phyloP scores from a whole-genome alignment of 2,329 filamentous ascomycete genomes.

The Monosporascus ibericus region DNA sequence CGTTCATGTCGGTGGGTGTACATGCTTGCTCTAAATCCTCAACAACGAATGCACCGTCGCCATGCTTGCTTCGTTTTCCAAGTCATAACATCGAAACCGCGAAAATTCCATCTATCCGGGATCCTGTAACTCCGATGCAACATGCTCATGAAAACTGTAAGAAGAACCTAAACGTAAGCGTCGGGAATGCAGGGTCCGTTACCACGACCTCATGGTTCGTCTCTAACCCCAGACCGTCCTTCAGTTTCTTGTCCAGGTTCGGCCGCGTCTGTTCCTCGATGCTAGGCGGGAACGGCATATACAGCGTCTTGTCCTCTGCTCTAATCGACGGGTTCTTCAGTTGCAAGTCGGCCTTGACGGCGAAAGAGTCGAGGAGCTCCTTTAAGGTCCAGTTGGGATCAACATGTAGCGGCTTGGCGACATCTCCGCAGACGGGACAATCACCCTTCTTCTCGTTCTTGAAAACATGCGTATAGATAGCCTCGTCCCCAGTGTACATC shows the following conservation, averaged over 20 bases:
- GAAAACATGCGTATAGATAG: slow-evolving; percentile 96
- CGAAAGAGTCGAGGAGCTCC: slow-evolving; percentile 80
- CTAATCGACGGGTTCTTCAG: slow-evolving; percentile 89
- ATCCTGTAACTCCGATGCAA: slow-evolving; percentile 2
- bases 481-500: slow-evolving; percentile 97
- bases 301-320: slow-evolving; percentile 73
- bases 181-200: slow-evolving; percentile 81
- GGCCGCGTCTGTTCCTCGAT: slow-evolving; percentile 78
- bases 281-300: slow-evolving; percentile 77
- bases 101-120: background rate
- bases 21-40: no score
- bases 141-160: slow-evolving; percentile 35
- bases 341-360: slow-evolving; percentile 79
- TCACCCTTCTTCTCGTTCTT: slow-evolving; percentile 90
- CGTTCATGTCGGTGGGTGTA: no score
- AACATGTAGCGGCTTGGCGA: slow-evolving; percentile 69
- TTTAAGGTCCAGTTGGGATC: slow-evolving; percentile 67
- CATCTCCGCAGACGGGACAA: slow-evolving; percentile 86
- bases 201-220: slow-evolving; percentile 87
- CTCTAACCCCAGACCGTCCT: slow-evolving; percentile 59
- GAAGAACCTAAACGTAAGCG: slow-evolving; percentile 58
- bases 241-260: slow-evolving; percentile 74
- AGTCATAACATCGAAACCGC: no score
- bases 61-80: no score
- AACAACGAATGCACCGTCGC: no score